Evolutionary conservation across 176 grass and related monocot genomes (phyloP).

Genomic region (Musa schizocarpa): DNA sequence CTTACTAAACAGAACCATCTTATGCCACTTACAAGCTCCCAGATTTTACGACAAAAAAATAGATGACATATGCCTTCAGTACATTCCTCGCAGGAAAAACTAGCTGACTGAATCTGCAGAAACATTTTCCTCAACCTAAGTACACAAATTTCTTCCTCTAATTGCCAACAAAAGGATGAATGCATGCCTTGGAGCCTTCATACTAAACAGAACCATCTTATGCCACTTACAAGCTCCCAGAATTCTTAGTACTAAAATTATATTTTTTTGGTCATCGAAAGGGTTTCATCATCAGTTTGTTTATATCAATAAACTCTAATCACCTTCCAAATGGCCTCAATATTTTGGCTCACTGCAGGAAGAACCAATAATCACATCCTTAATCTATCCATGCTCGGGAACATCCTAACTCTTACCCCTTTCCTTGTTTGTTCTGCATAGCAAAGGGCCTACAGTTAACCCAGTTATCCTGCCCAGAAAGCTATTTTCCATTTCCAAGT

Average conservation of each 20-base stretch:
- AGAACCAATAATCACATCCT: background rate
- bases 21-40: too few species aligned
- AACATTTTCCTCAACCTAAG: background rate
- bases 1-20: too few species aligned
- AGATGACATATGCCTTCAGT: background rate
- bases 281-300: background rate
- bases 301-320: background rate
- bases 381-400: background rate
- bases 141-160: background rate
- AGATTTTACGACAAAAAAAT: background rate
- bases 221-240: too few species aligned
- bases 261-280: too few species aligned
- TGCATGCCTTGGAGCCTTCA: background rate
- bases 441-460: background rate
- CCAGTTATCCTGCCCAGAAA: background rate
- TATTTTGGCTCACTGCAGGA: background rate
- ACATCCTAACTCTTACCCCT: background rate
- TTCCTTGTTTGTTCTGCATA: background rate
- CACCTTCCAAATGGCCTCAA: background rate
- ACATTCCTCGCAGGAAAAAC: background rate
- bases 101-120: background rate
- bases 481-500: background rate
- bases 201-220: too few species aligned
- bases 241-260: too few species aligned
- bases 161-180: background rate